Percentiles rank a stretch among this genome's conserved stretches.
These are phyloP conservation scores for Citrus sp. DNA, from an alignment of 345 rosid genomes.

Conservation along the genomic window DNA sequence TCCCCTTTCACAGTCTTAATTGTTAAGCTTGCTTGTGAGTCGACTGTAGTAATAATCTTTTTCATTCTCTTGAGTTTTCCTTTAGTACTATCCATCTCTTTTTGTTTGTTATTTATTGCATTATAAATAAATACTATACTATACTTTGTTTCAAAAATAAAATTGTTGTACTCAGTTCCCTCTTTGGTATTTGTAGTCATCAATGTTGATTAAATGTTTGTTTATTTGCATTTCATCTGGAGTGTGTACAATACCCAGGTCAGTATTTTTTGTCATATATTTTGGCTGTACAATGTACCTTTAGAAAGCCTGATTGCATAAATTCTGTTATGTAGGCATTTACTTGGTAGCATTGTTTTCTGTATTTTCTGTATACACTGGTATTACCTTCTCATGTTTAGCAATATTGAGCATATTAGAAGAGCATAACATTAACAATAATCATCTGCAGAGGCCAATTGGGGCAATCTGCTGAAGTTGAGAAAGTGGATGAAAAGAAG, in stretches of 20 bases:
- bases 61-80: not conserved
- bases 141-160: not conserved
- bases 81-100: not conserved
- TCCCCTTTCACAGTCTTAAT: not conserved
- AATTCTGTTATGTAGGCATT: not conserved
- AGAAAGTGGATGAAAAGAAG: constrained; percentile 32
- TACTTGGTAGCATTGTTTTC: not conserved
- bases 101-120: not conserved
- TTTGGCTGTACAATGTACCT: not conserved
- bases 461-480: constrained; percentile 38
- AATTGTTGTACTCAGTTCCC: not conserved
- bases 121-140: not conserved
- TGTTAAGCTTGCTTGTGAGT: not conserved
- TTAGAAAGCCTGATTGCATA: not conserved
- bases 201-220: not conserved
- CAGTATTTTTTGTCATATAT: not conserved
- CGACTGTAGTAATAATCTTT: not conserved
- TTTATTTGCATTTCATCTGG: not conserved
- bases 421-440: not conserved
- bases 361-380: not conserved
- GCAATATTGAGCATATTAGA: not conserved
- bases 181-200: not conserved
- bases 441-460: constrained; percentile 69
- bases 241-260: not conserved
- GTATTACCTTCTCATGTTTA: not conserved